Conservation (phyloP, 345 rosid genomes). For the Acer saccharum region DNA sequence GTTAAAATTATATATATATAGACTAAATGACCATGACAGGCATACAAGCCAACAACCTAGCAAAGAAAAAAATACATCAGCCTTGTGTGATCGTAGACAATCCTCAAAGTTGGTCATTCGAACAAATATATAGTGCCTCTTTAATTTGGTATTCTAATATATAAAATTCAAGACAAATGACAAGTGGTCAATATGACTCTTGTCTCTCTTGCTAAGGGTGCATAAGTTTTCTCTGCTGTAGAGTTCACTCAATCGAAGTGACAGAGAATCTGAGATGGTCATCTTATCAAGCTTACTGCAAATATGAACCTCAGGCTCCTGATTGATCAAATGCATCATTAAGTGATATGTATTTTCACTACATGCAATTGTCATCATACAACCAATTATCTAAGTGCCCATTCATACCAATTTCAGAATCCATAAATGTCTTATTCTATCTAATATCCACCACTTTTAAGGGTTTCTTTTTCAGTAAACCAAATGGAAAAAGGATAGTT, state of each 20-base stretch:
- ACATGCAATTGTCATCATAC: not conserved
- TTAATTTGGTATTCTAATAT: not conserved
- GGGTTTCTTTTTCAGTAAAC: not conserved
- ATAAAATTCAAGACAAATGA: not conserved
- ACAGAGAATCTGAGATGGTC: not conserved
- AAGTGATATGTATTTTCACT: not conserved
- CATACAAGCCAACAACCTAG: not conserved
- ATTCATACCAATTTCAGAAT: not conserved
- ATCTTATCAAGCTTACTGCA: not conserved
- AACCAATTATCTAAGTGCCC: not conserved
- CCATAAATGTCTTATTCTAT: not conserved
- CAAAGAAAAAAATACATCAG: not conserved
- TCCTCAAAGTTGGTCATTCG: not conserved
- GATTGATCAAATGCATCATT: not conserved
- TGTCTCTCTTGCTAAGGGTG: not conserved
- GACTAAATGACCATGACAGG: not conserved
- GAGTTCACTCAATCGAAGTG: not conserved
- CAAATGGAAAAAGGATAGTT: not conserved
- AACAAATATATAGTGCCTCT: conserved; percentile 4
- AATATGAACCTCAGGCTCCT: not conserved
- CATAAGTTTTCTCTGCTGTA: not conserved
- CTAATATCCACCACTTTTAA: not conserved
- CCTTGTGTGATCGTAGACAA: not conserved
- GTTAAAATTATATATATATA: not conserved
- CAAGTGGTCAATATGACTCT: not conserved